Evolutionary conservation across 805 yeast genomes (phyloP), one percentile per base, ranked within the genome.

Genomic region (Metschnikowia bowlesiae): DNA sequence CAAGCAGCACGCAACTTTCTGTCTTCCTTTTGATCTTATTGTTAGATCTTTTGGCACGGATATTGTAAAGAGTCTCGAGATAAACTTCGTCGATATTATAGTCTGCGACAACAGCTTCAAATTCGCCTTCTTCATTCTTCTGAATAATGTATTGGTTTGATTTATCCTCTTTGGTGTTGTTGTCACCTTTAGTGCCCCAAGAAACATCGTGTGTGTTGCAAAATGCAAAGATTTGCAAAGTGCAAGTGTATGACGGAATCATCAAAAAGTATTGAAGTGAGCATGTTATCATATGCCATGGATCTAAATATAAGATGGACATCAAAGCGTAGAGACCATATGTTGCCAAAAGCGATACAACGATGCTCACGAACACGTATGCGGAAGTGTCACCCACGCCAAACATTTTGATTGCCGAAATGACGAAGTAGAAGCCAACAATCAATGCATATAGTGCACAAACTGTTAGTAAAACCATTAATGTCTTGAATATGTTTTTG

Each of bases 121-220:
- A 73, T 54, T 84, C 85, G 47, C 96, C 96, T 51, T 85, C 80
- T 48, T 86, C 94, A 53, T 85, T 85, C 62, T 87, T 84, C 45
- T 81, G 84, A 54, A 88, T 86, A 31, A 87, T 87, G 45, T 96
- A 96, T 41, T 87, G 84, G 44, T 96, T 91, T 35, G 85, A 73
- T 53, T 81, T 85, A 55, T 81, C 81, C 16, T 82, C 79, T 36
- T 67, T 64, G 42, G 82, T 85, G 53, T 80, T 81, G 55, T 85
- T 87, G 53, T 91, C 97, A 58, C 99, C 99, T 66, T 92, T 92
- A 2, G 99, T 92, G 69, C 99, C 99, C 99, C 99, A 92, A 0
- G 97, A 87, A 46, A 94, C 96, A 74, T 92, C 99, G 70, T 92
- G 98, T 2, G 97, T 92, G 67, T 92, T 92, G 73, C 99, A 92